Percentiles rank a stretch among this genome's conserved stretches.
These are phyloP conservation scores for Dactylis glomerata DNA, from an alignment of 176 grass and related monocot species.

Conservation along the genomic window DNA sequence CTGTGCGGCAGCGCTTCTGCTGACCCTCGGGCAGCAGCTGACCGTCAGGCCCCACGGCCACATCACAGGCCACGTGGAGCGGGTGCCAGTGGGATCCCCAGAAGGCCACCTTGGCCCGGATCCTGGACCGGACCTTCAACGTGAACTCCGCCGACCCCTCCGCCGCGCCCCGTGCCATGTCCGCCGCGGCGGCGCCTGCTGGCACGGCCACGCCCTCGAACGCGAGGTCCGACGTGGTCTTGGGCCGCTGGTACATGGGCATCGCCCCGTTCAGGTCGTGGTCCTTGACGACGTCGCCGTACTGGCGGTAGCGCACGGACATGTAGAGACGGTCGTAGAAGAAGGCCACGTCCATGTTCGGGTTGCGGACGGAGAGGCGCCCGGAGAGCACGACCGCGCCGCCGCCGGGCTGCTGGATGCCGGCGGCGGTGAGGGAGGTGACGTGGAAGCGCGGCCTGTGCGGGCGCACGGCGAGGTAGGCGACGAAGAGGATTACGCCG, in stretches of 20 bases:
- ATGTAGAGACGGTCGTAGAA: slow-evolving; percentile 54
- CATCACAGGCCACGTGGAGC: slow-evolving; percentile 68
- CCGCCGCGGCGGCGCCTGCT: neutral
- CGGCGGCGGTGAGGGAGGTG: slow-evolving; percentile 43
- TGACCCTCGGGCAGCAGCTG: slow-evolving; percentile 39
- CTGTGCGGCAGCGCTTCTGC: slow-evolving; percentile 56
- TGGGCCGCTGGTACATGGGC: slow-evolving; percentile 56
- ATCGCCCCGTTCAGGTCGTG: slow-evolving; percentile 29
- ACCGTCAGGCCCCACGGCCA: slow-evolving; percentile 53
- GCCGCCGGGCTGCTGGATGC: slow-evolving; percentile 31
- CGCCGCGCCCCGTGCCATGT: slow-evolving; percentile 22
- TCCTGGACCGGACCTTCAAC: slow-evolving; percentile 51
- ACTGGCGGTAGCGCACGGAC: slow-evolving; percentile 48
- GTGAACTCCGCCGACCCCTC: slow-evolving; percentile 34
- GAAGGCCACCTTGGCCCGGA: slow-evolving; percentile 54
- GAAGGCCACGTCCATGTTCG: slow-evolving; percentile 62
- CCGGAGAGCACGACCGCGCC: slow-evolving; percentile 28
- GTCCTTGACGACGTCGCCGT: slow-evolving; percentile 34
- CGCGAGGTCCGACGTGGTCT: slow-evolving; percentile 41
- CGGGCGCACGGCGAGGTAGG: slow-evolving; percentile 71
- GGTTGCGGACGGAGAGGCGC: slow-evolving; percentile 56
- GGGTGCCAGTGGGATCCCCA: slow-evolving; percentile 56
- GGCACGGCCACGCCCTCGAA: slow-evolving; percentile 30
- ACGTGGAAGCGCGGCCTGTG: slow-evolving; percentile 88
- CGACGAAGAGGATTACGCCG: slow-evolving; percentile 63